Conservation (phyloP, 805 yeast genomes). For the Sugiyamaella marilandica region DNA sequence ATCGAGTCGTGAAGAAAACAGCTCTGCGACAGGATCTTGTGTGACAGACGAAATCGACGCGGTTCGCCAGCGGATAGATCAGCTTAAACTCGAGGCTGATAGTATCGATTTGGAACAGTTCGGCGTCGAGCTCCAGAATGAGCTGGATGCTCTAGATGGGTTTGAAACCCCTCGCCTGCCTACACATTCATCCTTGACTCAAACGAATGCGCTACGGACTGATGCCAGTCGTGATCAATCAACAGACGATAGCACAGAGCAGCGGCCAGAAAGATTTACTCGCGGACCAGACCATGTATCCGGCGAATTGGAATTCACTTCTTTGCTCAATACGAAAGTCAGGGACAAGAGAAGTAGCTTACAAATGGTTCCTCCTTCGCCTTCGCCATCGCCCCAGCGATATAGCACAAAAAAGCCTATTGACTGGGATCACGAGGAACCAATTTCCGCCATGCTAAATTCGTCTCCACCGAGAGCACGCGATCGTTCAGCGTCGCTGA, state of each 20-base stretch:
- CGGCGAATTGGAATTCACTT: not conserved
- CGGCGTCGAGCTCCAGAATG: not conserved
- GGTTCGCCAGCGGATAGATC: constrained; percentile 10
- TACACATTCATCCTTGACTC: not conserved
- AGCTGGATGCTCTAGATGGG: not conserved
- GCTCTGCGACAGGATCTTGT: not conserved
- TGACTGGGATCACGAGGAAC: constrained; percentile 1
- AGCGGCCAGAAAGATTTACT: not conserved
- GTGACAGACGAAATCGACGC: constrained; percentile 15
- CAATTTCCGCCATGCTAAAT: not conserved
- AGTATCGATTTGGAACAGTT: not conserved
- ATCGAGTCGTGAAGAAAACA: not conserved
- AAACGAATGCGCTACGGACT: not conserved
- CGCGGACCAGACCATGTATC: no score
- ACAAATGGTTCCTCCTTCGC: not conserved
- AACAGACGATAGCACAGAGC: not conserved
- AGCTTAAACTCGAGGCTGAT: constrained; percentile 8
- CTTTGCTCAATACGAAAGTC: not conserved
- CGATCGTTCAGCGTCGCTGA: not conserved
- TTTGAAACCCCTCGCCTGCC: not conserved
- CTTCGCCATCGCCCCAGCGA: not conserved
- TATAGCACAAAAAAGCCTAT: not conserved
- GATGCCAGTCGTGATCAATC: not conserved
- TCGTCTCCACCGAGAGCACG: constrained; percentile 1
- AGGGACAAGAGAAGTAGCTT: not conserved